A percentile compares a stretch with the other conserved stretches of the same genome.
These are phyloP conservation scores for Vinca minor DNA, from an alignment of 257 asterid genomes.

Conservation along the genomic window DNA sequence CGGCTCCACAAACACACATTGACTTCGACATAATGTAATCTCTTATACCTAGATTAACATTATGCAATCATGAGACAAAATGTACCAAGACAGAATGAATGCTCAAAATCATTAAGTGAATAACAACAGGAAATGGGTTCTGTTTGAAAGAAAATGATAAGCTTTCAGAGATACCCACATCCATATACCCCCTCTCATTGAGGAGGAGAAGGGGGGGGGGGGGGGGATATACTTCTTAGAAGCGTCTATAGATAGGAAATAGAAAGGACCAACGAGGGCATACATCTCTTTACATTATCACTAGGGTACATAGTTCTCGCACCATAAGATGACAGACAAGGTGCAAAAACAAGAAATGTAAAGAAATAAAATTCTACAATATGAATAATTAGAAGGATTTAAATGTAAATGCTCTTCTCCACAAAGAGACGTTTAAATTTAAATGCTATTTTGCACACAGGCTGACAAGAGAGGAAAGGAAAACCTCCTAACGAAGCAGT, in stretches of 20 bases:
- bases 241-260: not conserved
- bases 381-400: not conserved
- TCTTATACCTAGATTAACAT: slow-evolving; percentile 58
- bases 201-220: no score
- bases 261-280: not conserved
- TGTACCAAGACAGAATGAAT: not conserved
- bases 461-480: not conserved
- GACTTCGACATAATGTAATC: slow-evolving; percentile 73
- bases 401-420: no score
- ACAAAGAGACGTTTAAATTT: not conserved
- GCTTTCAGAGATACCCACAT: not conserved
- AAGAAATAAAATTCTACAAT: not conserved
- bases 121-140: not conserved
- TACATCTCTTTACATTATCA: not conserved
- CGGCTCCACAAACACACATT: slow-evolving; percentile 77
- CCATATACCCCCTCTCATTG: not conserved
- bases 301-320: not conserved
- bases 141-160: not conserved
- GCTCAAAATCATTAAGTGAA: no score
- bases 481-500: no score
- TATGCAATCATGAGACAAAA: slow-evolving; percentile 4
- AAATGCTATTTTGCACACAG: not conserved
- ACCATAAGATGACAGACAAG: not conserved
- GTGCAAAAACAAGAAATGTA: not conserved
- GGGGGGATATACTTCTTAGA: not conserved